Percentiles rank a stretch among this genome's conserved stretches.
These are phyloP conservation scores for Suillus cothurnatus DNA, from an alignment of 768 basidiomycete genomes.

Conservation along the genomic window DNA sequence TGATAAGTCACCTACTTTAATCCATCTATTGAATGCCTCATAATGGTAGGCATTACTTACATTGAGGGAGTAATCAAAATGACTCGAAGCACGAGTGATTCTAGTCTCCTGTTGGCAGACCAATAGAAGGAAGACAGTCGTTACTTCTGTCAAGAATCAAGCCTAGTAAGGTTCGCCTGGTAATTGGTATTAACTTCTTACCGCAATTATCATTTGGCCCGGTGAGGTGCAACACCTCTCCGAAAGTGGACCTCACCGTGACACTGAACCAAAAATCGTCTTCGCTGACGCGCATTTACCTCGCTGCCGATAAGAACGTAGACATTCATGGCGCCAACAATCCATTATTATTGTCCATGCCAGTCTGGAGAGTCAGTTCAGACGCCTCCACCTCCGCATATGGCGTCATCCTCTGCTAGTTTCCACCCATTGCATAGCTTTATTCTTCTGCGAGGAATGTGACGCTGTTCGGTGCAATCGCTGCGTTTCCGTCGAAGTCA, in stretches of 20 bases:
- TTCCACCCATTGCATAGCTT: constrained; percentile 82
- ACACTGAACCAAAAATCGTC: background rate
- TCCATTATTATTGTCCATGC: constrained; percentile 77
- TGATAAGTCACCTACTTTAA: background rate
- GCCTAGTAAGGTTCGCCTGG: background rate
- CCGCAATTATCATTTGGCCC: background rate
- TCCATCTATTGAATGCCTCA: background rate
- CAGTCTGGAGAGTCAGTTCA: constrained; percentile 47
- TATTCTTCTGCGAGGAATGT: constrained; percentile 99
- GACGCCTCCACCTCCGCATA: constrained; percentile 69
- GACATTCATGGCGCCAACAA: constrained; percentile 41
- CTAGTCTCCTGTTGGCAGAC: background rate
- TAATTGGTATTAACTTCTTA: background rate
- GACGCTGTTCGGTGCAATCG: constrained; percentile 92
- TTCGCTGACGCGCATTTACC: background rate
- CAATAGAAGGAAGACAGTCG: background rate
- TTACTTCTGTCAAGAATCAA: no score
- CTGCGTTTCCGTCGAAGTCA: constrained; percentile 92
- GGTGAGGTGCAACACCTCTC: background rate
- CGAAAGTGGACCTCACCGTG: background rate
- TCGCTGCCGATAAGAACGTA: background rate
- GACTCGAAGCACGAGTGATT: background rate
- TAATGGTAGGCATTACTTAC: background rate
- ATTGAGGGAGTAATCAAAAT: background rate
- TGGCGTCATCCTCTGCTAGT: constrained; percentile 75